Conservation (phyloP, 2,329 filamentous ascomycete species). For the Metarhizium sp. region DNA sequence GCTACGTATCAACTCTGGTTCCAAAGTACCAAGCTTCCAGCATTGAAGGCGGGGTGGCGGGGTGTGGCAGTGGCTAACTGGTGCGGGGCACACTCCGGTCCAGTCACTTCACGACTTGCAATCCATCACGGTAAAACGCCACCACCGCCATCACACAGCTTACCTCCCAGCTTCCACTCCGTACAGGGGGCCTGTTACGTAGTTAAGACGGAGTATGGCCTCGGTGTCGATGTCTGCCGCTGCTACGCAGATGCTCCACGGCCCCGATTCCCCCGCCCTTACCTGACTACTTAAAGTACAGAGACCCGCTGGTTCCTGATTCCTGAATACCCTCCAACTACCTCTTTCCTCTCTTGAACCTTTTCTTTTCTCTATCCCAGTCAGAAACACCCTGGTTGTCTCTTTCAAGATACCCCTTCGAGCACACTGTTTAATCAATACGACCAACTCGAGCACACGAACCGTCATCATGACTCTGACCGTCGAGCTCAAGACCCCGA, state of each 20-base stretch:
- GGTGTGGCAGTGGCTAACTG: not conserved
- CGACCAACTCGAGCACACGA: not conserved
- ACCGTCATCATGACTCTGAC: constrained; percentile 35
- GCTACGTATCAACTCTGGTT: no score
- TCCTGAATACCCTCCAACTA: not conserved
- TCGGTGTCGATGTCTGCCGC: no score
- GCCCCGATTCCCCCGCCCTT: not conserved
- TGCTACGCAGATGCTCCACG: not conserved
- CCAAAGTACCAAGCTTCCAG: no score
- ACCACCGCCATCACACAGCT: not conserved
- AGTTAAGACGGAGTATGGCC: no score
- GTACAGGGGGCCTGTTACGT: no score
- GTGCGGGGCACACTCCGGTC: not conserved
- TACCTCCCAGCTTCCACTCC: no score
- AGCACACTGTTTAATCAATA: not conserved
- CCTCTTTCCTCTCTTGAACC: not conserved
- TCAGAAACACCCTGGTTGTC: not conserved
- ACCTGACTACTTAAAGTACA: not conserved
- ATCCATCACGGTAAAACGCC: constrained; percentile 2
- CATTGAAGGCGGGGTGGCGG: not conserved
- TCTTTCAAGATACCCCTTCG: not conserved
- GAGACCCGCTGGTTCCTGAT: not conserved
- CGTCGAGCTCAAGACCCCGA: constrained; percentile 57
- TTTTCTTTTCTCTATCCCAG: not conserved
- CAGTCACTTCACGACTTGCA: not conserved